Conservation (phyloP, 2,329 filamentous ascomycete species). For the Penicillium sp. region DNA sequence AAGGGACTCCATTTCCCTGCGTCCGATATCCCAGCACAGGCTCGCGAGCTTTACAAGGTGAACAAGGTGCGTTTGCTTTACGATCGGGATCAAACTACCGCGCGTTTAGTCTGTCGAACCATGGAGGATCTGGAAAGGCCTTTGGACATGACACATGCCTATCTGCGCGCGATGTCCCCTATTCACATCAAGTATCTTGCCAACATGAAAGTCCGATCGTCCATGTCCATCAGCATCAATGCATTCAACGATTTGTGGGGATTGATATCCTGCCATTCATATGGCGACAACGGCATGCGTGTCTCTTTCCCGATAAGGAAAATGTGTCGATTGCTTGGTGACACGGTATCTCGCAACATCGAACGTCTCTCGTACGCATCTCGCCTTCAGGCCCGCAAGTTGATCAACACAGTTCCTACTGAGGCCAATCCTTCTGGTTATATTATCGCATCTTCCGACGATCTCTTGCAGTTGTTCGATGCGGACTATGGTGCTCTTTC, state of each 20-base stretch:
- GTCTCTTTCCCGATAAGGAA: conserved; percentile 87
- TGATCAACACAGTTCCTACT: conserved; percentile 81
- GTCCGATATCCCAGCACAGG: conserved; percentile 75
- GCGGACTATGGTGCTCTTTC: conserved; percentile 81
- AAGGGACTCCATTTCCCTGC: conserved; percentile 85
- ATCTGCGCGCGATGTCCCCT: conserved; percentile 75
- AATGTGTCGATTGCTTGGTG: conserved; percentile 82
- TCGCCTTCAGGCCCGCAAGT: conserved; percentile 73
- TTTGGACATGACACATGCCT: conserved; percentile 76
- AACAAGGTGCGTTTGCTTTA: conserved; percentile 87
- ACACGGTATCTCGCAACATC: conserved; percentile 79
- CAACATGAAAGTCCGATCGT: conserved; percentile 88
- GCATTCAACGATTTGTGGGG: conserved; percentile 84
- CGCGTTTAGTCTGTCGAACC: conserved; percentile 69
- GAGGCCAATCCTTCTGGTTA: conserved; percentile 80
- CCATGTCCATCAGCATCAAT: conserved; percentile 91
- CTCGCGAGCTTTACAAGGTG: conserved; percentile 83
- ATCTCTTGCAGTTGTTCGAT: conserved; percentile 75
- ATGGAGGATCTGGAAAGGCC: conserved; percentile 63
- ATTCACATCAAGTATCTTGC: conserved; percentile 80
- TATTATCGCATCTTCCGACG: conserved; percentile 82
- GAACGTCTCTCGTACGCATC: conserved; percentile 82
- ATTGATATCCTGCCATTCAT: conserved; percentile 77
- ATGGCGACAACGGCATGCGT: conserved; percentile 77
- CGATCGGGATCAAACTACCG: conserved; percentile 72